Conservation (phyloP, 495 filamentous ascomycete species). For the Talaromyces borbonicus region DNA sequence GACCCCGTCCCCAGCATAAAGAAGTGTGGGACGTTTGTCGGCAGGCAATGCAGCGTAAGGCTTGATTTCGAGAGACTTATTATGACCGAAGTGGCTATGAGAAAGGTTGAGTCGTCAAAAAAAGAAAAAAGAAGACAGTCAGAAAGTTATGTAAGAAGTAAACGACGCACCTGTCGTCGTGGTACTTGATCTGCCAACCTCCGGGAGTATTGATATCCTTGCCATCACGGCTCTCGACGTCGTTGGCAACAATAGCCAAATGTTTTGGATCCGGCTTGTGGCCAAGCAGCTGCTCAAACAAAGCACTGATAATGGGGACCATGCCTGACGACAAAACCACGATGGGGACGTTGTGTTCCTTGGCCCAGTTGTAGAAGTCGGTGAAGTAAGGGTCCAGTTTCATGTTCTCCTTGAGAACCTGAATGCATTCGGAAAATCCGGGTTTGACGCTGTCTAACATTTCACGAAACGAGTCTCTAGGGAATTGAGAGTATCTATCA, state of each 20-base stretch:
- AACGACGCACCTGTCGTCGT: constrained; percentile 74
- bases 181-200: constrained; percentile 82
- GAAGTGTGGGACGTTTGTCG: constrained; percentile 57
- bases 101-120: neutral
- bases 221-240: constrained; percentile 55
- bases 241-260: constrained; percentile 79
- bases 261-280: constrained; percentile 46
- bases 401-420: constrained; percentile 68
- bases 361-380: constrained; percentile 74
- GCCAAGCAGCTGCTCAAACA: constrained; percentile 71
- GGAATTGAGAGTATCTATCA: constrained; percentile 6
- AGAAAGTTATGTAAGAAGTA: too few relatives aligned
- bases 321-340: constrained; percentile 87
- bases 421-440: constrained; percentile 72
- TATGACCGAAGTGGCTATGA: constrained; percentile 72
- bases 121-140: too few relatives aligned
- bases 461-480: constrained; percentile 66
- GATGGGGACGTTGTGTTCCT: constrained; percentile 75
- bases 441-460: constrained; percentile 78
- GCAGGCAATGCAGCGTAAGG: constrained; percentile 68
- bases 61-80: constrained; percentile 82
- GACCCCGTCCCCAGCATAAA: constrained; percentile 88
- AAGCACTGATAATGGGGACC: constrained; percentile 78
- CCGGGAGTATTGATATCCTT: constrained; percentile 66
- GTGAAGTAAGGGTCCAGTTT: constrained; percentile 77